Percentiles rank a stretch among this genome's conserved stretches.
Evolutionary conservation across 2,329 filamentous ascomycete species (phyloP).

Genomic region (Myriosclerotinia scirpicola): DNA sequence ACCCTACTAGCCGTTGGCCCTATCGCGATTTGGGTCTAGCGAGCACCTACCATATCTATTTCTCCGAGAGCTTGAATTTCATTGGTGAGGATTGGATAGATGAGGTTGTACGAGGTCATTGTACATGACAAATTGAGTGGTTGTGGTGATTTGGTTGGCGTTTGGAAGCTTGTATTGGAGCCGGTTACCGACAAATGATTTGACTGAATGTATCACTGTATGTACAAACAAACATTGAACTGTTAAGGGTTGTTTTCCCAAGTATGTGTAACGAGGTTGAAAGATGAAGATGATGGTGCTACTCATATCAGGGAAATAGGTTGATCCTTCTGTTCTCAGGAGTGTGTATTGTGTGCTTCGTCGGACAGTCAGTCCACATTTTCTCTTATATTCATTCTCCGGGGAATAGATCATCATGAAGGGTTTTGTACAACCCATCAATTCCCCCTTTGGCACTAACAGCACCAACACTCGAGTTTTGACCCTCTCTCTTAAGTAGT

Average conservation of each 20-base stretch:
- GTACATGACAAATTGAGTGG: background rate
- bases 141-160: background rate
- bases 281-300: no score
- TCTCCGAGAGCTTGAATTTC: background rate
- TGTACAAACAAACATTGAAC: no score
- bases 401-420: background rate
- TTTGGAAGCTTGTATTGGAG: background rate
- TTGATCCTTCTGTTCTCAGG: no score
- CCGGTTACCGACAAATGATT: background rate
- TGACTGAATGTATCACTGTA: no score
- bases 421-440: background rate
- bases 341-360: no score
- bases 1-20: background rate
- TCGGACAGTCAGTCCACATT: background rate
- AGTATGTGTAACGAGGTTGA: no score
- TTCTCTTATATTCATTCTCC: background rate
- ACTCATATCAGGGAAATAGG: no score
- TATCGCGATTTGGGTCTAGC: background rate
- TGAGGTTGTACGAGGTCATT: background rate
- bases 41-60: background rate
- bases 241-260: no score
- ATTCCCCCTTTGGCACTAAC: background rate
- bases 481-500: background rate
- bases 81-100: background rate
- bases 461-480: conserved; percentile 8